Conservation (phyloP, 2,329 filamentous ascomycete species). For the Hypoxylon sp. region DNA sequence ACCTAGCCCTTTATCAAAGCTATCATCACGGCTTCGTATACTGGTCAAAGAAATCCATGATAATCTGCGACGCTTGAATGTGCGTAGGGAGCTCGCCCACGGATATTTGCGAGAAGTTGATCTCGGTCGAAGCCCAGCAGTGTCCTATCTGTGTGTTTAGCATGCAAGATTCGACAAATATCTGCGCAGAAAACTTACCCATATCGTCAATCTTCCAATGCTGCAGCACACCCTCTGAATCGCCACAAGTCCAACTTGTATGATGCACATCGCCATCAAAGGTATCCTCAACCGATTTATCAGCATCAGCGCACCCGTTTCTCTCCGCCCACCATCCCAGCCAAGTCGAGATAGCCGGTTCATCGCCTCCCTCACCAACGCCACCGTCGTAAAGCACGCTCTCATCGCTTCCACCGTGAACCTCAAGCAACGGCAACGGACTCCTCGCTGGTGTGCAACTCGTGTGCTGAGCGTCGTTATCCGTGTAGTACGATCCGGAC, state of each 20-base stretch:
- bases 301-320: slow-evolving; percentile 49
- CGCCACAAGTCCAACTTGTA: slow-evolving; percentile 53
- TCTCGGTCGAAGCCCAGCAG: slow-evolving; percentile 56
- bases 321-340: slow-evolving; percentile 53
- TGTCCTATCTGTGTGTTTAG: slow-evolving; percentile 45
- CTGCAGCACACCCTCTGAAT: slow-evolving; percentile 48
- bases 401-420: slow-evolving; percentile 55
- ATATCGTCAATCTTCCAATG: slow-evolving; percentile 56
- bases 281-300: slow-evolving; percentile 45
- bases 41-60: slow-evolving; percentile 56
- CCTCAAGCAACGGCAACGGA: slow-evolving; percentile 54
- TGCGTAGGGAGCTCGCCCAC: slow-evolving; percentile 52
- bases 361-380: slow-evolving; percentile 51
- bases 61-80: slow-evolving; percentile 54
- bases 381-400: slow-evolving; percentile 55
- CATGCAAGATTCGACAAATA: not conserved
- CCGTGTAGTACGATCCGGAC: slow-evolving; percentile 57
- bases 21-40: slow-evolving; percentile 44
- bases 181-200: slow-evolving; percentile 43
- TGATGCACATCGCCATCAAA: slow-evolving; percentile 54
- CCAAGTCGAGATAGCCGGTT: slow-evolving; percentile 54
- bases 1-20: not conserved
- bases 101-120: slow-evolving; percentile 54
- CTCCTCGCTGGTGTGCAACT: slow-evolving; percentile 51
- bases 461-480: slow-evolving; percentile 46